Percentiles rank a stretch among this genome's conserved stretches.
Conservation (phyloP, 2,329 filamentous ascomycete species). For the Fusarium marasasianum region DNA sequence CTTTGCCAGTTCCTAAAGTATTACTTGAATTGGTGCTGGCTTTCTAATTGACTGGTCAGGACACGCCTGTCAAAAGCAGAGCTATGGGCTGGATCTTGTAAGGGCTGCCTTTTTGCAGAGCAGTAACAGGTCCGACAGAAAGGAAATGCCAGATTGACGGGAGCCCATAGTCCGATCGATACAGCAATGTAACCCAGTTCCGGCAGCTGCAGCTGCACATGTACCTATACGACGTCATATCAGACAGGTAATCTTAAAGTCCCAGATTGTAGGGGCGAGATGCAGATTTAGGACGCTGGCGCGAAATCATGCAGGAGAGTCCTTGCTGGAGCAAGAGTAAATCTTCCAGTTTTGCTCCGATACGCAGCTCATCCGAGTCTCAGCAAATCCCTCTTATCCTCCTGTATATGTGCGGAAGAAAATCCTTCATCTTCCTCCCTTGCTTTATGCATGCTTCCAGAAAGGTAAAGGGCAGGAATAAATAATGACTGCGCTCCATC, state of each 20-base stretch:
- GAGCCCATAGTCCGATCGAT: slow-evolving; percentile 8
- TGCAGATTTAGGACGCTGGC: background rate
- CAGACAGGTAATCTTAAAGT: background rate
- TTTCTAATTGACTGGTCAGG: slow-evolving; percentile 1
- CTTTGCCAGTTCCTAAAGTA: background rate
- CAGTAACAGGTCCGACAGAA: background rate
- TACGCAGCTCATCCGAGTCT: background rate
- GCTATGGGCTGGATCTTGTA: slow-evolving; percentile 24
- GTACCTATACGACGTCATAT: background rate
- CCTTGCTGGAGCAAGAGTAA: background rate
- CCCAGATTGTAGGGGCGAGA: background rate
- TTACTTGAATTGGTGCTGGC: background rate
- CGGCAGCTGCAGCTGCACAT: slow-evolving; percentile 3
- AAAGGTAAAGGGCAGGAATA: background rate
- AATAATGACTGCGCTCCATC: slow-evolving; percentile 6
- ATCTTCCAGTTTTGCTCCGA: background rate
- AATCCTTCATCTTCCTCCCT: slow-evolving; percentile 18
- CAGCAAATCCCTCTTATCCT: slow-evolving; percentile 14
- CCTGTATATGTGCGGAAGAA: background rate
- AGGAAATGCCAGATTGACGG: slow-evolving; percentile 19
- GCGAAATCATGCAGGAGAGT: background rate
- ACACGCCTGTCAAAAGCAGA: slow-evolving; percentile 7
- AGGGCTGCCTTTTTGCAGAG: background rate
- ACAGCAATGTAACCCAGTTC: slow-evolving; percentile 1
- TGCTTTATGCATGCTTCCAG: slow-evolving; percentile 20